phyloP scores from a whole-genome alignment of 768 basidiomycete genomes.

The Hortiboletus flavorubellus region DNA sequence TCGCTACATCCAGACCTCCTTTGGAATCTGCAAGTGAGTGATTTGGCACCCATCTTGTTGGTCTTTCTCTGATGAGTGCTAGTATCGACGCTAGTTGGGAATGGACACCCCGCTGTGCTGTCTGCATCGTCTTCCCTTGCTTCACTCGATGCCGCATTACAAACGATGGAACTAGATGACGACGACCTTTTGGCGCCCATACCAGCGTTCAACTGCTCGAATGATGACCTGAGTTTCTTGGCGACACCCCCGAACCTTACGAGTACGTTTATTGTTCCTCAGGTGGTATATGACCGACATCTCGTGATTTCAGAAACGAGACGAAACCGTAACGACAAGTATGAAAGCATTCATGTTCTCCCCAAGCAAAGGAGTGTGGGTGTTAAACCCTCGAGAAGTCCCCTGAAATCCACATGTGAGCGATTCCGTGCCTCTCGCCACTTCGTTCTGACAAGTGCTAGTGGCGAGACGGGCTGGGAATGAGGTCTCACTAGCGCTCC shows the following conservation, averaged over 20 bases:
- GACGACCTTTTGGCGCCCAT: constrained; percentile 5
- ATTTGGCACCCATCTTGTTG: neutral
- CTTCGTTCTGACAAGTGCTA: constrained; percentile 2
- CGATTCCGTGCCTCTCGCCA: neutral
- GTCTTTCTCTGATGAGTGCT: constrained; percentile 4
- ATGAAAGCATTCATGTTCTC: neutral
- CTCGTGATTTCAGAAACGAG: neutral
- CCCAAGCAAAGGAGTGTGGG: neutral
- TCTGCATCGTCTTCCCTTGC: constrained; percentile 13
- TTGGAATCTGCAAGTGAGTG: constrained; percentile 7
- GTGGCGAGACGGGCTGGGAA: neutral
- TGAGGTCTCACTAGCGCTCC: neutral
- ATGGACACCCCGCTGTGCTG: neutral
- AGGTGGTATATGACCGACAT: neutral
- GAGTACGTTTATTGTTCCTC: neutral
- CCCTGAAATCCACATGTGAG: constrained; percentile 12
- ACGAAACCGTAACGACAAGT: neutral
- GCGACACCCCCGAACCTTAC: neutral
- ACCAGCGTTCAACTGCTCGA: neutral
- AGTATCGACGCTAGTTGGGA: constrained; percentile 1
- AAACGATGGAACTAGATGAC: neutral
- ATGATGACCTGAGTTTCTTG: constrained; percentile 8
- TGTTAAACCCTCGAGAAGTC: neutral
- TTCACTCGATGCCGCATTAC: constrained; percentile 13
- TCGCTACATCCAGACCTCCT: neutral